Evolutionary conservation across 2,329 filamentous ascomycete species (phyloP), one percentile per base, ranked within the genome.

Genomic region (Sporothrix curviconia): DNA sequence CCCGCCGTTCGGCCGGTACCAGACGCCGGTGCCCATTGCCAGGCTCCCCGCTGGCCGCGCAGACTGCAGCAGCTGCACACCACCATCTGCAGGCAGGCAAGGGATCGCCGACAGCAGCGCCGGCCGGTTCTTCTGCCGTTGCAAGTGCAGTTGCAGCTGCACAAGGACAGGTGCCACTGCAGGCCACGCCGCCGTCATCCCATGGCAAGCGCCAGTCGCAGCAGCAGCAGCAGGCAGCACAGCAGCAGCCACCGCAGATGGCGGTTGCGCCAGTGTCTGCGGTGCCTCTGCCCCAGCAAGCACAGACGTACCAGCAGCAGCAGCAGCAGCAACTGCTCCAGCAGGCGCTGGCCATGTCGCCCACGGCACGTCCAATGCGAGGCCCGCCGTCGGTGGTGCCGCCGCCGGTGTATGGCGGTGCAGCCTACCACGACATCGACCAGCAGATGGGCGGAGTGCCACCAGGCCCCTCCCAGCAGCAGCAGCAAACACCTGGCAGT

Each of bases 331-430:
- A 28, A 30, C 22, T 42, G 30, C n/a, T 25, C 49, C 36, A 40
- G 11, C 54, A 43, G 66, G 71, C 49, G 67, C 58, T 32, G 65
- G 73, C 7, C 46, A 77, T 78, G 71, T 81, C 78, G 9, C 79
- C 78, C 2, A 65, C 65, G 42, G 61, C 68, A 51, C 73, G 74
- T 28, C 32, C 57, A 36, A 55, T 36, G 25, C 40, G 60, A 17
- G 60, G 55, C 12, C 55, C 42, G 37, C 14, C 54, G 12, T 43
- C 46, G n/a, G 53, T 55, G 2, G 32, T 49, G 9, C 40, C 58
- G 22, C 56, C 56, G 15, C 49, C 55, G 22, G 56, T 55, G 15
- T 44, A 52, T 28, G 59, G 59, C 37, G 57, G 57, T 19, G 49
- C 51, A 28, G 52, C 57, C 19, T 61, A 62, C 44, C 56, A 58